These are phyloP conservation scores for Symbiodinium natans DNA, from an alignment of 73 alveolate genomes.

Conservation along the genomic window DNA sequence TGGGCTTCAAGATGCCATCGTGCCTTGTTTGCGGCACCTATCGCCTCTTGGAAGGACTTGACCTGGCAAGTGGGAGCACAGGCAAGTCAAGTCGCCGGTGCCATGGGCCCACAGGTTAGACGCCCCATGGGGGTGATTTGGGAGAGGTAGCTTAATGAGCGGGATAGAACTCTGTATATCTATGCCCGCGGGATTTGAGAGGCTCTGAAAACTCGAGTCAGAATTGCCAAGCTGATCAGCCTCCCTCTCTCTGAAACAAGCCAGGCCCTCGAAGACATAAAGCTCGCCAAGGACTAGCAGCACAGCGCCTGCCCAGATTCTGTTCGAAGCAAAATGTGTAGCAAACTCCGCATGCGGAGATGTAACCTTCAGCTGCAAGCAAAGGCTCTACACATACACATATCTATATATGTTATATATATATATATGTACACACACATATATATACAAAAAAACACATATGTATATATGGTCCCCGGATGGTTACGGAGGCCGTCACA, in stretches of 20 bases:
- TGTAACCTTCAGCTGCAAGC: background rate
- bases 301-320: background rate
- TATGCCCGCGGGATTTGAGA: no score
- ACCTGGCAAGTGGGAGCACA: constrained; percentile 9
- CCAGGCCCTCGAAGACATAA: background rate
- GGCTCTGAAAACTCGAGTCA: no score
- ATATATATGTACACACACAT: background rate
- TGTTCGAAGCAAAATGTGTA: no score
- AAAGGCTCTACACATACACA: background rate
- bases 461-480: background rate
- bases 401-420: background rate
- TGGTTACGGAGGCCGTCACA: background rate
- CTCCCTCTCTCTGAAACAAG: no score
- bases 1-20: no score
- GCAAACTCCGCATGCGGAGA: no score
- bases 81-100: background rate
- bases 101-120: no score
- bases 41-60: constrained; percentile 79
- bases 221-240: no score
- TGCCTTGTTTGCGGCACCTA: constrained; percentile 86
- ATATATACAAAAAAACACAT: background rate
- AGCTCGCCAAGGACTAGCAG: constrained; percentile 11
- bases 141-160: no score
- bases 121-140: no score
- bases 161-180: no score